Conservation (phyloP, 148 eudicot species). For the Rhododendron kiyosumense region DNA sequence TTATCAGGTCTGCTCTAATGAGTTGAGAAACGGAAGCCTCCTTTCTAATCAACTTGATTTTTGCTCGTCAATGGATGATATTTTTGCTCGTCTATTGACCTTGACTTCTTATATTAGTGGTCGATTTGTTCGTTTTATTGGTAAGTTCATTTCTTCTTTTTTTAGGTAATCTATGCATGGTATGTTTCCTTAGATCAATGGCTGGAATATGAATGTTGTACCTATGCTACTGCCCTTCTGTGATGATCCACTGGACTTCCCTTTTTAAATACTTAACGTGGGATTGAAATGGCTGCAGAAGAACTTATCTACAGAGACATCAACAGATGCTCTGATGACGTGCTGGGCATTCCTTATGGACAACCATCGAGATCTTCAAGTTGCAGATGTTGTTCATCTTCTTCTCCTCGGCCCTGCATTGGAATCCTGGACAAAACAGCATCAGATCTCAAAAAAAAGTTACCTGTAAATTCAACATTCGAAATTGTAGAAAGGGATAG, state of each 20-base stretch:
- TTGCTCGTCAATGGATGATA: constrained; percentile 53
- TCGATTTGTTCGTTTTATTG: constrained; percentile 51
- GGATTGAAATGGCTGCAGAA: constrained; percentile 24
- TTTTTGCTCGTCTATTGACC: constrained; percentile 54
- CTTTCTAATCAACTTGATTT: constrained; percentile 18
- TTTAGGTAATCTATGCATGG: not conserved
- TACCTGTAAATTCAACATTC: constrained; percentile 28
- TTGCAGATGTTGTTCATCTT: constrained; percentile 19
- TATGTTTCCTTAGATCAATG: not conserved
- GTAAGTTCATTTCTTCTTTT: constrained; percentile 33
- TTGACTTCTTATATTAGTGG: constrained; percentile 51
- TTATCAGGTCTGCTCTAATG: constrained; percentile 14
- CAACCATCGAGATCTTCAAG: constrained; percentile 25
- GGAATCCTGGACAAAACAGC: constrained; percentile 24
- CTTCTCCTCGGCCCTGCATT: constrained; percentile 26
- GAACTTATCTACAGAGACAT: constrained; percentile 47
- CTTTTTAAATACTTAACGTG: not conserved
- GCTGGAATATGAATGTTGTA: not conserved
- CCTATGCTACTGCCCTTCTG: not conserved
- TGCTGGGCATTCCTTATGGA: constrained; percentile 18
- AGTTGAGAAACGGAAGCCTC: constrained; percentile 20
- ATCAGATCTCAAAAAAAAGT: constrained; percentile 16
- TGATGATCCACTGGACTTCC: not conserved
- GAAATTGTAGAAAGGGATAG: constrained; percentile 25
- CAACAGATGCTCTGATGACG: constrained; percentile 27